Percentiles rank a stretch among this genome's conserved stretches.
Conservation (phyloP, 192 early-diverging fungal species). For the Powellomyces hirtus region DNA sequence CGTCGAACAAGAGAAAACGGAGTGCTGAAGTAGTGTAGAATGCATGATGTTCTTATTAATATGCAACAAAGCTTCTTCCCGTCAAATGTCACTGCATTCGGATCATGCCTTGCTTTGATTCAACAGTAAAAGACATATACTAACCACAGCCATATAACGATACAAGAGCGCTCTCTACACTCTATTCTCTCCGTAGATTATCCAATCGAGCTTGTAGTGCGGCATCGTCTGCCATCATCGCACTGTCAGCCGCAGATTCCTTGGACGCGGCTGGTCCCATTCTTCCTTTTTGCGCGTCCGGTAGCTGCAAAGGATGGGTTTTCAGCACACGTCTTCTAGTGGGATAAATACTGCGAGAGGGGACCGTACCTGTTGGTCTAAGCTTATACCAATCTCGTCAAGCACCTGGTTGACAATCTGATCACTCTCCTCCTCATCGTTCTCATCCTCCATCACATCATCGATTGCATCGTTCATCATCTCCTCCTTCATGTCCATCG, state of each 20-base stretch:
- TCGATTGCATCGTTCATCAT: constrained; percentile 99
- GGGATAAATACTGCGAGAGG: no score
- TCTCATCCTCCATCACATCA: constrained; percentile 90
- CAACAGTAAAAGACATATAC: no score
- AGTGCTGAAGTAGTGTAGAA: no score
- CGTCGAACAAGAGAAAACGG: no score
- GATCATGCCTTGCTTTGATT: no score
- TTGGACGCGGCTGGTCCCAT: constrained; percentile 18
- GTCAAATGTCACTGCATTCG: no score
- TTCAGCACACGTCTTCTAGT: no score
- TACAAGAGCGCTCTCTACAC: no score
- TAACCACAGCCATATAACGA: no score
- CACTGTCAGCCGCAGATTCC: background rate
- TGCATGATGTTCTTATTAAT: no score
- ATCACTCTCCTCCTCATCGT: constrained; percentile 89
- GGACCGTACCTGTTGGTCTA: constrained; percentile 67
- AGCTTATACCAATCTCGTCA: constrained; percentile 90
- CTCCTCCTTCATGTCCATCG: constrained; percentile 99
- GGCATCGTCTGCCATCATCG: constrained; percentile 62
- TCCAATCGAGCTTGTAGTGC: constrained; percentile 86
- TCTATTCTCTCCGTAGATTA: constrained; percentile 82
- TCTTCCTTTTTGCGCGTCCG: constrained; percentile 7
- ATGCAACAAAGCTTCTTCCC: no score
- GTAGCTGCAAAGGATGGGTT: no score
- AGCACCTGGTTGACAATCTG: constrained; percentile 89